Conservation (phyloP, 192 early-diverging fungal genomes). For the Helicostylum pulchrum region DNA sequence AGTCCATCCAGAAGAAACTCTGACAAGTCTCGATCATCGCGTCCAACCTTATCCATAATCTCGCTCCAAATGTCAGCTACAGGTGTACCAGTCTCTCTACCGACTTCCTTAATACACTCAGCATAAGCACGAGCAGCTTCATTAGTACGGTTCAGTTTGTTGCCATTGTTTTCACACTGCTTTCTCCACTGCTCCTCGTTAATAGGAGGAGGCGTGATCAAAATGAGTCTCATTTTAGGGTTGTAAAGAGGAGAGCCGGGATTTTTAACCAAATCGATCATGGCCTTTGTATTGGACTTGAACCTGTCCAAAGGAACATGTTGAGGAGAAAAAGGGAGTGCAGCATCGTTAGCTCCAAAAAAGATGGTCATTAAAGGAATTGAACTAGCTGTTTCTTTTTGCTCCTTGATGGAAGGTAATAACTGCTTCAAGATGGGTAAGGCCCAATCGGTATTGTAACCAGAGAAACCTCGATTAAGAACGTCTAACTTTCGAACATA, state of each 20-base stretch:
- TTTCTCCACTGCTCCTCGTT: constrained; percentile 51
- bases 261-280: constrained; percentile 56
- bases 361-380: constrained; percentile 68
- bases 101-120: constrained; percentile 40
- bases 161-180: constrained; percentile 28
- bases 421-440: constrained; percentile 52
- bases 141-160: constrained; percentile 35
- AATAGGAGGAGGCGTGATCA: constrained; percentile 71
- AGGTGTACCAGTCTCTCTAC: constrained; percentile 32
- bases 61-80: constrained; percentile 38
- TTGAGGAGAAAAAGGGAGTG: constrained; percentile 42
- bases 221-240: constrained; percentile 58
- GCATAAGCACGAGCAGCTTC: constrained; percentile 51
- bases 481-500: constrained; percentile 75
- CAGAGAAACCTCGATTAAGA: constrained; percentile 78
- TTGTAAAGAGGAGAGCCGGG: constrained; percentile 50
- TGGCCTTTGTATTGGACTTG: constrained; percentile 52
- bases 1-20: constrained; percentile 55
- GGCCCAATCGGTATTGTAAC: constrained; percentile 66
- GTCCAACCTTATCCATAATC: constrained; percentile 36
- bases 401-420: constrained; percentile 40
- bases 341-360: constrained; percentile 83
- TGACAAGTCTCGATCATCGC: constrained; percentile 17
- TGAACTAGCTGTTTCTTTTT: constrained; percentile 18
- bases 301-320: constrained; percentile 63